Conservation (phyloP, 192 early-diverging fungal genomes). For the Allomyces javanicus region DNA sequence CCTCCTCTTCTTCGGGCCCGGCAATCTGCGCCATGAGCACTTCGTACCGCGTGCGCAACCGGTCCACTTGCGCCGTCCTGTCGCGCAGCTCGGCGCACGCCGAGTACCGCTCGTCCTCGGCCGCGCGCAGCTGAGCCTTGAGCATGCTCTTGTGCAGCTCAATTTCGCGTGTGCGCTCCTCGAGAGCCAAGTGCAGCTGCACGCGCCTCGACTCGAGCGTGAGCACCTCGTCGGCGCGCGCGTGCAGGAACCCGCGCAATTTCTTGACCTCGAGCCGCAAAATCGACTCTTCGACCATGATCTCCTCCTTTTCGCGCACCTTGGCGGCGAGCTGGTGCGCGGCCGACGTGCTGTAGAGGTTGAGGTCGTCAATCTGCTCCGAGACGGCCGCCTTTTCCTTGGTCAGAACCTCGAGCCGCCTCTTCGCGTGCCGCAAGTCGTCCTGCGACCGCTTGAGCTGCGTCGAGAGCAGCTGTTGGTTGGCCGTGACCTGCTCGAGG, state of each 20-base stretch:
- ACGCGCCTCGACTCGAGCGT: conserved; percentile 29
- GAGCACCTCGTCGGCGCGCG: conserved; percentile 21
- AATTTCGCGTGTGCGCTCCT: conserved; percentile 39
- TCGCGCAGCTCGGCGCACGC: conserved; percentile 35
- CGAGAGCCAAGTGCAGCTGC: conserved; percentile 28
- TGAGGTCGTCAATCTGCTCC: conserved; percentile 29
- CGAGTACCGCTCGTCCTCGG: conserved; percentile 31
- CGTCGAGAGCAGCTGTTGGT: conserved; percentile 21
- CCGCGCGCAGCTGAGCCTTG: conserved; percentile 24
- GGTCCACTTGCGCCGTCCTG: conserved; percentile 32
- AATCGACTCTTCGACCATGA: conserved; percentile 40
- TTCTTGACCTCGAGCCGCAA: conserved; percentile 33
- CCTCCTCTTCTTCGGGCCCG: conserved; percentile 15
- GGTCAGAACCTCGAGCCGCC: conserved; percentile 21
- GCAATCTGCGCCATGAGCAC: conserved; percentile 41
- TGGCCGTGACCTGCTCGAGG: conserved; percentile 19
- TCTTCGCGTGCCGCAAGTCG: conserved; percentile 27
- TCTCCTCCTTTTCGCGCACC: conserved; percentile 33
- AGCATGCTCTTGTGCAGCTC: conserved; percentile 38
- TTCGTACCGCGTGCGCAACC: conserved; percentile 33
- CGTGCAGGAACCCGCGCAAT: conserved; percentile 26
- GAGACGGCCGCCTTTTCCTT: conserved; percentile 21
- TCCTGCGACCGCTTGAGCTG: conserved; percentile 39
- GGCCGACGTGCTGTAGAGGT: conserved; percentile 35
- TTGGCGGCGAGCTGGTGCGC: conserved; percentile 27